Conservation (phyloP, 768 basidiomycete genomes). For the Pulveroboletus frians region DNA sequence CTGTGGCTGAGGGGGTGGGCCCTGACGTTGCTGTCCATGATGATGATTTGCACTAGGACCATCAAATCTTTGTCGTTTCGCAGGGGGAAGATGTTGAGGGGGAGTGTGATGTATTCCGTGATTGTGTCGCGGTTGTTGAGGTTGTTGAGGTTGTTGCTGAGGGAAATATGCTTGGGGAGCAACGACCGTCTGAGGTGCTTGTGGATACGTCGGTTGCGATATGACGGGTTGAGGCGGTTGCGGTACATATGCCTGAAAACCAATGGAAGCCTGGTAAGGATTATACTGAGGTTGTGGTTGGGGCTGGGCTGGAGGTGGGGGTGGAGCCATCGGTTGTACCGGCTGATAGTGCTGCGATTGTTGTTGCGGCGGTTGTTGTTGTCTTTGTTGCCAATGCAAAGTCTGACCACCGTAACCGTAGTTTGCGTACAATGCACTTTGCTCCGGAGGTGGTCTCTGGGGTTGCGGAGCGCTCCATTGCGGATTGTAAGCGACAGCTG, state of each 20-base stretch:
- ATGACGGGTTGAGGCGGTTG: slow-evolving; percentile 52
- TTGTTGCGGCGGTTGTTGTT: slow-evolving; percentile 52
- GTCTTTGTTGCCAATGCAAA: slow-evolving; percentile 59
- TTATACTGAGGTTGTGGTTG: slow-evolving; percentile 63
- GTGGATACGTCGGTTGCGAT: slow-evolving; percentile 45
- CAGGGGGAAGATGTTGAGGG: slow-evolving; percentile 83
- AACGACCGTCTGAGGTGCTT: slow-evolving; percentile 33
- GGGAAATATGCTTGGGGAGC: slow-evolving; percentile 40
- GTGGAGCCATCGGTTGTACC: slow-evolving; percentile 48
- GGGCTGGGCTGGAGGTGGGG: slow-evolving; percentile 49
- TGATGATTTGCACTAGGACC: slow-evolving; percentile 52
- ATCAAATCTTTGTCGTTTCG: slow-evolving; percentile 88
- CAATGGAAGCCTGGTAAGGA: slow-evolving; percentile 67
- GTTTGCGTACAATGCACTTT: slow-evolving; percentile 83
- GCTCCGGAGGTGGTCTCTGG: slow-evolving; percentile 66
- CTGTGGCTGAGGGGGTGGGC: slow-evolving; percentile 58
- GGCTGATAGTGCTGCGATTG: slow-evolving; percentile 44
- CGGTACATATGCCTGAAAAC: slow-evolving; percentile 63
- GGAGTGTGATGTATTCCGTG: slow-evolving; percentile 55
- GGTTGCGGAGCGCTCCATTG: slow-evolving; percentile 66
- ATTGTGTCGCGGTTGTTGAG: slow-evolving; percentile 43
- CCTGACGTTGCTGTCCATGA: slow-evolving; percentile 38
- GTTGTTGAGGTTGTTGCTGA: slow-evolving; percentile 36
- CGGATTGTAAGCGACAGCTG: slow-evolving; percentile 50
- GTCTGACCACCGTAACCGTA: slow-evolving; percentile 82